Evolutionary conservation across 345 rosid species (phyloP).

Genomic region (Arabidopsis thaliana): DNA sequence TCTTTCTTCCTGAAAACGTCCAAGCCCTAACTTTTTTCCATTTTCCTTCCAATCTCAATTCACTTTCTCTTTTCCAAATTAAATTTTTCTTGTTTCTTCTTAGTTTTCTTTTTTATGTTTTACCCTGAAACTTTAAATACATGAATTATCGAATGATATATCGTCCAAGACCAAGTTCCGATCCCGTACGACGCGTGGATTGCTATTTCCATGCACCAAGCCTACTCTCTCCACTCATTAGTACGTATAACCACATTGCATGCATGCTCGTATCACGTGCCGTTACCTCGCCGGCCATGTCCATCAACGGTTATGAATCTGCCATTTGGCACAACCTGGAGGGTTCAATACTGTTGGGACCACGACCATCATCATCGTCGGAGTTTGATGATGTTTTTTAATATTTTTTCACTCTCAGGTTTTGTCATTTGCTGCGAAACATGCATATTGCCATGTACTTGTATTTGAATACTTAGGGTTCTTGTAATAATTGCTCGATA

Average conservation of each 20-base stretch:
- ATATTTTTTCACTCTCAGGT: conserved; percentile 6
- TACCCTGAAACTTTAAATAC: conserved; percentile 32
- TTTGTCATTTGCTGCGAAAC: conserved; percentile 45
- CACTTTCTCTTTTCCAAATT: conserved; percentile 28
- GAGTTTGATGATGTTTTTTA: conserved; percentile 24
- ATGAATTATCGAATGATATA: conserved; percentile 40
- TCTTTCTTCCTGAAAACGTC: conserved; percentile 41
- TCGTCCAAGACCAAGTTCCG: conserved; percentile 46
- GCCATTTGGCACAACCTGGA: conserved; percentile 16
- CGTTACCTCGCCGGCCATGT: conserved; percentile 37
- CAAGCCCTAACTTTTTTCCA: conserved; percentile 48
- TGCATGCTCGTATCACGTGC: conserved; percentile 54
- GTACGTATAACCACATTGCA: conserved; percentile 45
- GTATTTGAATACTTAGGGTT: conserved; percentile 33
- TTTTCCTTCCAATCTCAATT: conserved; percentile 1
- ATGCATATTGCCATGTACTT: conserved; percentile 45
- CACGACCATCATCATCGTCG: conserved; percentile 40
- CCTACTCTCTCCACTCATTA: conserved; percentile 44
- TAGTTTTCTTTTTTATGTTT: background rate
- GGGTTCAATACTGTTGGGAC: conserved; percentile 30
- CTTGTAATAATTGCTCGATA: conserved; percentile 40
- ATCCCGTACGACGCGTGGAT: conserved; percentile 57
- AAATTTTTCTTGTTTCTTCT: conserved; percentile 18
- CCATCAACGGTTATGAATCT: conserved; percentile 18
- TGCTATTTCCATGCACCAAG: conserved; percentile 54